phyloP scores from a whole-genome alignment of 441 rosid species.

The Populus tomentosa region DNA sequence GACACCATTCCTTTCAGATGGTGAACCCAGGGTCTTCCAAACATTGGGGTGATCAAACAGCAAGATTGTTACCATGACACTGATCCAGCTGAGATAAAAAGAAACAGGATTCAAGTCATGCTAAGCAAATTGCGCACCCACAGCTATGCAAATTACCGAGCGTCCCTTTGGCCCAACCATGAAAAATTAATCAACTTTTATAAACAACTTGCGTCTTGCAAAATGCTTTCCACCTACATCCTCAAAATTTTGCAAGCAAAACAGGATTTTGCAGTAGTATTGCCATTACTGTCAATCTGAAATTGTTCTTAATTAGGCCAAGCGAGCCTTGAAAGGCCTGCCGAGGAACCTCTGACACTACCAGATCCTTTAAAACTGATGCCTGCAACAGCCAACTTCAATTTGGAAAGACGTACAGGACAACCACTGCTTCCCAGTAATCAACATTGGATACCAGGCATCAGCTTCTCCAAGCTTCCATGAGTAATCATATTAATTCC shows the following conservation, averaged over 20 bases:
- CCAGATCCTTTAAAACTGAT: neutral
- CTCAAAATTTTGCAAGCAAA: slow-evolving; percentile 8
- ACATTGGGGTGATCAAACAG: neutral
- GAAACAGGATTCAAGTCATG: slow-evolving; percentile 1
- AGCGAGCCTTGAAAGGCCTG: neutral
- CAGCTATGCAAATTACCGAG: slow-evolving; percentile 8
- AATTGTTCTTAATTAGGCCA: neutral
- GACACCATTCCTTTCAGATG: neutral
- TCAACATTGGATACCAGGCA: neutral
- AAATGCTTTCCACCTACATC: neutral
- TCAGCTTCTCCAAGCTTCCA: neutral
- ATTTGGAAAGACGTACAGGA: neutral
- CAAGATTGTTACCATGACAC: neutral
- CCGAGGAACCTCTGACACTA: neutral
- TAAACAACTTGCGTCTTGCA: neutral
- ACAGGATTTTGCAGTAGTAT: neutral
- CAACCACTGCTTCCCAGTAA: neutral
- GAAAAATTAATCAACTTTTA: slow-evolving; percentile 1
- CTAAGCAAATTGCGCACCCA: neutral
- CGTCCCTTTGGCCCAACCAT: slow-evolving; percentile 12
- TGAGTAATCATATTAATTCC: neutral
- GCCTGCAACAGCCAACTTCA: slow-evolving; percentile 8
- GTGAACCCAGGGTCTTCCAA: neutral
- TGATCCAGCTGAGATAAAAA: neutral
- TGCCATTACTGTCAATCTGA: neutral